Evolutionary conservation across 176 grass and related monocot genomes (phyloP), one percentile per base, ranked within the genome.

Genomic region (Panicum miliaceum): DNA sequence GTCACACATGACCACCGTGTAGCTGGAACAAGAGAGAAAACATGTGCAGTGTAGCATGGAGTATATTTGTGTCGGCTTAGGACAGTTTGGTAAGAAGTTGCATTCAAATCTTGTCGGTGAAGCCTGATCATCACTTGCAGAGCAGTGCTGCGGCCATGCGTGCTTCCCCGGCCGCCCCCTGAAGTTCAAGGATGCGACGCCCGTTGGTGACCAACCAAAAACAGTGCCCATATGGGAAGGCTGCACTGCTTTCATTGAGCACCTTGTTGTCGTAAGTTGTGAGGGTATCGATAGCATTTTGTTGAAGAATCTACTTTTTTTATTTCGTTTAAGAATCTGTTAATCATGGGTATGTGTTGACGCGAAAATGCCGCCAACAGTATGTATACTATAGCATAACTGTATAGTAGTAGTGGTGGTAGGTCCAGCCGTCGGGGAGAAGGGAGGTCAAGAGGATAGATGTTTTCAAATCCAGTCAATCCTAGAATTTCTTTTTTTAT

Each of bases 41-140:
- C 22, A 52, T 25, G 7, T n/a, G 13, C 29, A 32, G 2, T 32
- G 29, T 1, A 32, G 29, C 2, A 32, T 32, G 29, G 29, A 32
- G 29, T 8, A 25, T 20, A 48, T 78, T 6, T 45, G 64, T 71
- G 83, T 78, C 64, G 64, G 62, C 68, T 58, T 43, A 27, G 47
- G 73, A 68, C 34, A 22, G 63, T 38, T 45, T 43, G 47, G 63
- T 58, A 10, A 84, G 43, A 42, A 16, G 26, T 42, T 64, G 32
- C 43, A 64, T 41, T 52, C 8, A 26, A 40, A 65, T 53, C 63
- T 64, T 52, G 81, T 75, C 70, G 81, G 52, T 83, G 41, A 25
- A 62, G 41, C 69, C 9, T 73, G 40, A 45, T 34, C 54, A 23
- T 16, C 26, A 6, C 19, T 16, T 35, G 53, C 38, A 32, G 6